phyloP scores from a whole-genome alignment of 768 basidiomycete genomes.

The Lentinula edodes region DNA sequence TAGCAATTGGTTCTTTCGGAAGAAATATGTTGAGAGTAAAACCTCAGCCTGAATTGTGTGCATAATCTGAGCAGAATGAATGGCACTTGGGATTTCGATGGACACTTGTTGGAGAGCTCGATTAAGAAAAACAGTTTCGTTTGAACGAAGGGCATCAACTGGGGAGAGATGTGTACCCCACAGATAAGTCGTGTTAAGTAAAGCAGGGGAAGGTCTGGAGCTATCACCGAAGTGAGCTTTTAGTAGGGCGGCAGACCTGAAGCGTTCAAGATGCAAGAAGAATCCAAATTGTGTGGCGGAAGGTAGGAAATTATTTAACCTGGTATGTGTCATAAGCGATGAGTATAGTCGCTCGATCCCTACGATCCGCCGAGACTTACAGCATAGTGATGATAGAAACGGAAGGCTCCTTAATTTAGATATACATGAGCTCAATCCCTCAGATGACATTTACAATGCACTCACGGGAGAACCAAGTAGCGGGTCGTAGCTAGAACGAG shows the following conservation, averaged over 20 bases:
- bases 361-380: background rate
- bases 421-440: background rate
- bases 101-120: conserved; percentile 24
- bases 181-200: conserved; percentile 21
- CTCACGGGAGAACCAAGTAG: conserved; percentile 1
- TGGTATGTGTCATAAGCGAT: conserved; percentile 7
- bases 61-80: conserved; percentile 21
- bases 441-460: background rate
- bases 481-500: background rate
- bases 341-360: background rate
- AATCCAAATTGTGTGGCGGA: conserved; percentile 34
- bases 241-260: conserved; percentile 26
- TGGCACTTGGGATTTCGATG: conserved; percentile 13
- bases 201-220: conserved; percentile 17
- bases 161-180: conserved; percentile 23
- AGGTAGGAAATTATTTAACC: conserved; percentile 31
- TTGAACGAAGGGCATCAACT: conserved; percentile 8
- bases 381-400: background rate
- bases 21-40: conserved; percentile 37
- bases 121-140: conserved; percentile 25
- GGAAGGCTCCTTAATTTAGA: background rate
- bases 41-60: conserved; percentile 31
- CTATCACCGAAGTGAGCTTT: conserved; percentile 22
- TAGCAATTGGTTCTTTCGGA: conserved; percentile 29
- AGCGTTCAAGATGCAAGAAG: conserved; percentile 35